These are phyloP conservation scores for Ricinus communis DNA, from an alignment of 345 rosid genomes.

Conservation along the genomic window DNA sequence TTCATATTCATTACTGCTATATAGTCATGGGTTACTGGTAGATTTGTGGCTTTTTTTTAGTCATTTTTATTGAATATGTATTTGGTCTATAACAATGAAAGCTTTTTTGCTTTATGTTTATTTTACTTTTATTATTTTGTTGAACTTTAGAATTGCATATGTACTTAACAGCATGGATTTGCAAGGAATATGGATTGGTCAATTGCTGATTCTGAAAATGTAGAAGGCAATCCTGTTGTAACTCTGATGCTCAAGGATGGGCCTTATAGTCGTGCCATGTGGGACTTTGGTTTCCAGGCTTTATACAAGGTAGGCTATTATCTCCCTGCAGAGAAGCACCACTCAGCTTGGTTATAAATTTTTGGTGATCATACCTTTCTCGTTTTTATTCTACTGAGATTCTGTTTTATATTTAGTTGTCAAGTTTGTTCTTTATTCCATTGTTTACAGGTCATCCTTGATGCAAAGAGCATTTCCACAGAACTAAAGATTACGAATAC, in stretches of 20 bases:
- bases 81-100: too few species aligned
- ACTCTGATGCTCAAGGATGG: constrained; percentile 83
- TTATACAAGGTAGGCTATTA: constrained; percentile 53
- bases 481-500: constrained; percentile 69
- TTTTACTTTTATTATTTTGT: too few species aligned
- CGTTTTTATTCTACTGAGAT: background rate
- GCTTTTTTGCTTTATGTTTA: too few species aligned
- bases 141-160: constrained; percentile 17
- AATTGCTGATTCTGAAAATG: constrained; percentile 53
- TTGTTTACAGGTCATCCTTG: constrained; percentile 57
- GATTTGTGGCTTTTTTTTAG: too few species aligned
- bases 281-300: constrained; percentile 91
- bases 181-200: constrained; percentile 97
- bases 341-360: background rate
- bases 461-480: constrained; percentile 68
- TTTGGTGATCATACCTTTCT: background rate
- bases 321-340: constrained; percentile 6
- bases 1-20: too few species aligned
- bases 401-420: background rate
- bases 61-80: too few species aligned
- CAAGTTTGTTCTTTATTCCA: constrained; percentile 13
- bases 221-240: constrained; percentile 58
- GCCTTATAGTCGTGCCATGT: constrained; percentile 85
- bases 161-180: constrained; percentile 75
- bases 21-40: too few species aligned